Evolutionary conservation across 163 green algal species (phyloP), one percentile per base, ranked within the genome.

Genomic region (Scenedesmus sp.): DNA sequence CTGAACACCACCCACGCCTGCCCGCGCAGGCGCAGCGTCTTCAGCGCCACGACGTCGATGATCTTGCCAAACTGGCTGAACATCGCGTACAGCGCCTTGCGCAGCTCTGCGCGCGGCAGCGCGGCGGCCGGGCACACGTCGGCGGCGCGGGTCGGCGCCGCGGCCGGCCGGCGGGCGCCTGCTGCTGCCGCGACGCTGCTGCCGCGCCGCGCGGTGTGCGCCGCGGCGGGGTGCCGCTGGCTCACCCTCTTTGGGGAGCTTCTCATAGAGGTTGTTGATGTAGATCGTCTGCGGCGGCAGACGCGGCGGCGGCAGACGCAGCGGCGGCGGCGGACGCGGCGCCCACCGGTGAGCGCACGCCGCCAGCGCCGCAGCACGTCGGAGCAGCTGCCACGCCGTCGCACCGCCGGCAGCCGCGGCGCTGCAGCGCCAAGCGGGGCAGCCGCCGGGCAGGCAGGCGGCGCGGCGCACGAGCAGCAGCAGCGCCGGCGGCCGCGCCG

Each of bases 261-360:
- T 99, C 65, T 99, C 94, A 75, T 95, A 95, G 9, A 99, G 47
- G 79, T 99, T 98, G 48, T 92, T 91, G 0, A 98, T 80, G 70
- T 99, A 99, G 33, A 99, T 88, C 0, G 96, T 99, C 71, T 98
- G 94, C n/a, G n/a, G n/a, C n/a, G n/a, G n/a, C n/a, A n/a, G n/a
- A n/a, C n/a, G n/a, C n/a, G n/a, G n/a, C n/a, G n/a, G n/a, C n/a
- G n/a, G n/a, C n/a, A n/a, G n/a, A n/a, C n/a, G n/a, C n/a, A n/a
- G n/a, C n/a, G n/a, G n/a, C n/a, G n/a, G n/a, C n/a, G n/a, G n/a
- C n/a, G n/a, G n/a, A n/a, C n/a, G n/a, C n/a, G n/a, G n/a, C n/a
- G n/a, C n/a, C n/a, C n/a, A n/a, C n/a, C n/a, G n/a, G n/a, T n/a
- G n/a, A n/a, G n/a, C n/a, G n/a, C n/a, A n/a, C n/a, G n/a, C n/a